Percentiles rank a stretch among this genome's conserved stretches.
phyloP scores from a whole-genome alignment of 495 filamentous ascomycete species.

The Penicillium antarcticum region DNA sequence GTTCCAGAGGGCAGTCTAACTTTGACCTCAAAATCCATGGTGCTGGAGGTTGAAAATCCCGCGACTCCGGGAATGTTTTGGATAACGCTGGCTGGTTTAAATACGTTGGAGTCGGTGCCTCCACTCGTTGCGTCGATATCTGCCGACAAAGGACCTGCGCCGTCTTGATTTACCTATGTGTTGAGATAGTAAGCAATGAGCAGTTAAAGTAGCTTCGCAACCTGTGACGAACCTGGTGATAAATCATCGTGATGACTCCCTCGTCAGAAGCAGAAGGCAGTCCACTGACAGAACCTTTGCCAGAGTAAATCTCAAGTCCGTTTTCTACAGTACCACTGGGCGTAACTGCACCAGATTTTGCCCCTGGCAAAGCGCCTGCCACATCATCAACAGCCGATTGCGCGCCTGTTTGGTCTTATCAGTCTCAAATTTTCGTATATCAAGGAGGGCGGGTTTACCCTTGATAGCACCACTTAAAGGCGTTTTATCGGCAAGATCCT shows the following conservation, averaged over 20 bases:
- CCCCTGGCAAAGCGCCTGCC: not conserved
- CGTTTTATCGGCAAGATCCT: conserved; percentile 6
- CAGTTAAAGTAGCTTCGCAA: not conserved
- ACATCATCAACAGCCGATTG: conserved; percentile 13
- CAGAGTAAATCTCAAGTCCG: conserved; percentile 39
- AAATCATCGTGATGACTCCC: conserved; percentile 43
- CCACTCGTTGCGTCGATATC: conserved; percentile 47
- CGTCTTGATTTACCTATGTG: conserved; percentile 37
- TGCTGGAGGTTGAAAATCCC: conserved; percentile 9
- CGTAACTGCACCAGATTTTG: conserved; percentile 16
- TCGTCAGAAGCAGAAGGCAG: conserved; percentile 53
- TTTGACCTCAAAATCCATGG: conserved; percentile 26
- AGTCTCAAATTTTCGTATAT: not conserved
- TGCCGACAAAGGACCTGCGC: conserved; percentile 32
- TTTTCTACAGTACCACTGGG: conserved; percentile 33
- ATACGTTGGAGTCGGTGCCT: conserved; percentile 50
- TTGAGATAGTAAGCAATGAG: not conserved
- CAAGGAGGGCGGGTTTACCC: not conserved
- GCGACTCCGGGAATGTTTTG: conserved; percentile 53
- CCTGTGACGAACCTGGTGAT: conserved; percentile 22
- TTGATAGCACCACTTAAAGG: conserved; percentile 8
- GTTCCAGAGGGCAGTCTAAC: conserved; percentile 60
- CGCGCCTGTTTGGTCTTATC: not conserved
- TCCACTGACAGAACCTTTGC: conserved; percentile 38
- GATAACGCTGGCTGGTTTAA: conserved; percentile 51